Evolutionary conservation across 2,329 filamentous ascomycete species (phyloP).

Genomic region (Fusarium palustre): DNA sequence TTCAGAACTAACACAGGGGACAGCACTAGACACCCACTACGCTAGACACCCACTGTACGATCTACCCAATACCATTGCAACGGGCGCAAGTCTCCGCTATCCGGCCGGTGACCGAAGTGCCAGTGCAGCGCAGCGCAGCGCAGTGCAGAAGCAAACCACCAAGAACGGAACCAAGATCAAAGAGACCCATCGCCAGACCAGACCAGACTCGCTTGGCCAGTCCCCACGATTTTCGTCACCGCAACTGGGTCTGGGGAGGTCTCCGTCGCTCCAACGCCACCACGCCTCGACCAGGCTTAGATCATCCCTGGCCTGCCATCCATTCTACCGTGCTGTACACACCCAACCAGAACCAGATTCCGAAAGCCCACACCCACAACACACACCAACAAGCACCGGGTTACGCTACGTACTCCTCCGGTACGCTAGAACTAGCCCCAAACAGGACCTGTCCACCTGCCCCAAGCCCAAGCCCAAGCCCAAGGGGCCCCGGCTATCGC

Average conservation of each 20-base stretch:
- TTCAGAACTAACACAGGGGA: slow-evolving; percentile 4
- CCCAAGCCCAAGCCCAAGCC: slow-evolving; percentile 27
- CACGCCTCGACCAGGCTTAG: slow-evolving; percentile 45
- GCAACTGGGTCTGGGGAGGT: slow-evolving; percentile 42
- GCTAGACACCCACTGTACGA: slow-evolving; percentile 25
- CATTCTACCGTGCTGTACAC: slow-evolving; percentile 21
- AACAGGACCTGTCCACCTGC: slow-evolving; percentile 45
- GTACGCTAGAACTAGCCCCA: slow-evolving; percentile 44
- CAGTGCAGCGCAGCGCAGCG: slow-evolving; percentile 18
- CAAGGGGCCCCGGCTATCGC: slow-evolving; percentile 34
- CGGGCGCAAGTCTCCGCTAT: slow-evolving; percentile 40
- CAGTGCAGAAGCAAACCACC: slow-evolving; percentile 3
- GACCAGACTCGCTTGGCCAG: slow-evolving; percentile 14
- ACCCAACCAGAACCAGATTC: slow-evolving; percentile 10
- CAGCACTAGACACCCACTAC: slow-evolving; percentile 18
- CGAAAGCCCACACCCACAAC: slow-evolving; percentile 31
- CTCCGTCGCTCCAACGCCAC: slow-evolving; percentile 43
- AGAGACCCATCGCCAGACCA: slow-evolving; percentile 1
- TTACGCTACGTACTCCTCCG: slow-evolving; percentile 35
- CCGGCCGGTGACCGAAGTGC: slow-evolving; percentile 40
- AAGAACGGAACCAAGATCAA: slow-evolving; percentile 8
- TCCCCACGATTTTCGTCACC: slow-evolving; percentile 49
- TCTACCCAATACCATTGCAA: slow-evolving; percentile 31
- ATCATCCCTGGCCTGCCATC: slow-evolving; percentile 37
- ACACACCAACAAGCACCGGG: slow-evolving; percentile 20